Evolutionary conservation across 1,139 yeast species (phyloP), one percentile per base, ranked within the genome.

Genomic region (Pichia sp.): DNA sequence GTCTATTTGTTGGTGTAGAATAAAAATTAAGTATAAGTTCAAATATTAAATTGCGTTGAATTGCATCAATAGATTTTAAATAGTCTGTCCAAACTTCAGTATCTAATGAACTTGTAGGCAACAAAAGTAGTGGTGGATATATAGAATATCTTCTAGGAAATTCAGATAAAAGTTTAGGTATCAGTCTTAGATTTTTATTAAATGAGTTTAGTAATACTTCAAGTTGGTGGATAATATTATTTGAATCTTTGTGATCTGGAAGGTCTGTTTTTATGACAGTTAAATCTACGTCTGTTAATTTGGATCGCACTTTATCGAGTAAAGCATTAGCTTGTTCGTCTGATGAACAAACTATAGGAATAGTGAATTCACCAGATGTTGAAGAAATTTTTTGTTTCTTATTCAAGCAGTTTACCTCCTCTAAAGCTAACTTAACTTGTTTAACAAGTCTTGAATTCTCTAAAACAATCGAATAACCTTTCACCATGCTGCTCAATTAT

Each of bases 61-160:
- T 4, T 13, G 39, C 18, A 51, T 48, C 44, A 6, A 55, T 58
- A 1, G 34, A 22, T 2, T 14, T 3, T 25, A 70, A 56, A n/a
- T 56, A 53, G 0, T 39, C 7, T 2, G 45, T 46, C 84, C 84
- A 78, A 18, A 47, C 48, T 0, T 51, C 56, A 30, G 66, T 53
- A 27, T 73, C 75, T 57, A 75, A 77, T 0, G 80, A 73, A 38
- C 71, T 67, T 41, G 57, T 42, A 36, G 62, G 63, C 52, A 87
- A 74, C 22, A 87, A 69, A 1, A 86, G 67, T 75, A 87, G 66
- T 0, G 95, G 93, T 0, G 83, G 81, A 61, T 87, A 87, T 0
- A 84, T 60, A 0, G 84, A 73, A 76, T 81, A 85, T 60, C 79
- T 76, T 50, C 70, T 72, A 3, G 87, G 87, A 19, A 77, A 44